Base-by-base conservation (phyloP, 2,329 filamentous ascomycete species). In the Leptographium procerum region DNA sequence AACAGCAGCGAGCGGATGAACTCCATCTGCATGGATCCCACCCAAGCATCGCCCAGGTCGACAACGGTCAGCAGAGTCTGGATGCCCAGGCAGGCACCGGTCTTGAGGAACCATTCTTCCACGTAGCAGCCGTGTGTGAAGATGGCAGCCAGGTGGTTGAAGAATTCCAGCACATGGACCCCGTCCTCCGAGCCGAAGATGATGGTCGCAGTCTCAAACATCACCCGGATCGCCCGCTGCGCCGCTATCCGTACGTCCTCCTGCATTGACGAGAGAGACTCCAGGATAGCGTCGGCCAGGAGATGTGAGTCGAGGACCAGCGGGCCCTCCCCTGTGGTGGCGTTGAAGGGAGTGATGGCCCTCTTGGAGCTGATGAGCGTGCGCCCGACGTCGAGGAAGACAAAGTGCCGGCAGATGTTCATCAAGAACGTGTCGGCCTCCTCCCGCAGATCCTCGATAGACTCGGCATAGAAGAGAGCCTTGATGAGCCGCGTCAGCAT, bases 91-190 rank as follows among this genome's bases (percentile, higher is more conserved):
- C 88, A 91, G 45, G 94, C 94, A 54, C 92, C 94, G 43, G 91
- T 88, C 72, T 99, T 99, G 56, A 91, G 91, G 68, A 96, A 99
- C 94, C 95, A 99, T 66, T 99, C 94, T 69, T 99, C 92, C 66
- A 94, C 91, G 66, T 96, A 91, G 70, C 94, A 99, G 63, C 89
- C 91, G 69, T 99, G 94, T 65, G 89, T 94, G 69, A 97, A 96
- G 0, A 85, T 86, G 61, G 84, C 87, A 45, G 87, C 86, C 7
- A 99, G 77, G 66, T 92, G 86, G 60, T 80, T 81, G 73, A 99
- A 99, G 71, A 99, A 89, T 0, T 87, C 84, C 10, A 99, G 78
- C 58, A 84, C 85, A 36, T 88, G 83, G 34, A 91, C 85, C 57
- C 87, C 81, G 26, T 79, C 80, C 45, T 85, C 76, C 1, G 83